phyloP scores from a whole-genome alignment of 441 rosid genomes.

The Sinapis alba region DNA sequence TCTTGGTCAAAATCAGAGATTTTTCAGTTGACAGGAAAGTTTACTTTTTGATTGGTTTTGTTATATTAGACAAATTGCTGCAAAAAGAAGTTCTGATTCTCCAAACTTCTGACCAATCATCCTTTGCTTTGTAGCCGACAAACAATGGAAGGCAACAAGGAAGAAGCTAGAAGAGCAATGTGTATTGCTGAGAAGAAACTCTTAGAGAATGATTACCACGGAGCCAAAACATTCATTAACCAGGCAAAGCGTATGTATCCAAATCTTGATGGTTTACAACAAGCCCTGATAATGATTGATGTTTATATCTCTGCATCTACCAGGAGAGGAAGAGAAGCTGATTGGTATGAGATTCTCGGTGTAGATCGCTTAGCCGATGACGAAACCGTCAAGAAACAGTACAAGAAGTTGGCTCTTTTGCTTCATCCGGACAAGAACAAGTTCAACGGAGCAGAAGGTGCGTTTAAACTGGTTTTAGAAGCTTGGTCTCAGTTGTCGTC shows the following conservation, averaged over 20 bases:
- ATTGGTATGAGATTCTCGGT: neutral
- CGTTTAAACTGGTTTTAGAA: no score
- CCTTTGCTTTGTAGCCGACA: neutral
- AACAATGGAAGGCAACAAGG: neutral
- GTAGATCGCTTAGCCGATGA: neutral
- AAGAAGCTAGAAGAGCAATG: no score
- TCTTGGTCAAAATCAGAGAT: no score
- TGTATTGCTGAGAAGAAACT: no score
- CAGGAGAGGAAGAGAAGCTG: neutral
- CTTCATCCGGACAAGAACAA: neutral
- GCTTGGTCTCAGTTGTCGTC: slow-evolving; percentile 32
- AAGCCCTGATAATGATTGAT: no score
- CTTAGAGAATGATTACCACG: no score
- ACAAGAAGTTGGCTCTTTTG: neutral
- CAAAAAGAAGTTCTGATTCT: neutral
- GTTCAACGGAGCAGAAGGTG: no score
- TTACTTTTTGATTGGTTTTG: neutral
- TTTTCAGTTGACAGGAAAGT: neutral
- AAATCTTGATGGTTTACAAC: no score
- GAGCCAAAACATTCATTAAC: no score
- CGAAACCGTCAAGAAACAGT: neutral
- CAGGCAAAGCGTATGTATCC: no score
- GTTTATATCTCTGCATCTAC: neutral
- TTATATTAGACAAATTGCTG: neutral
- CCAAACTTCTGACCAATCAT: neutral